These are phyloP conservation scores for Leishmania lainsoni DNA, from an alignment of 208 protist genomes.

Conservation along the genomic window DNA sequence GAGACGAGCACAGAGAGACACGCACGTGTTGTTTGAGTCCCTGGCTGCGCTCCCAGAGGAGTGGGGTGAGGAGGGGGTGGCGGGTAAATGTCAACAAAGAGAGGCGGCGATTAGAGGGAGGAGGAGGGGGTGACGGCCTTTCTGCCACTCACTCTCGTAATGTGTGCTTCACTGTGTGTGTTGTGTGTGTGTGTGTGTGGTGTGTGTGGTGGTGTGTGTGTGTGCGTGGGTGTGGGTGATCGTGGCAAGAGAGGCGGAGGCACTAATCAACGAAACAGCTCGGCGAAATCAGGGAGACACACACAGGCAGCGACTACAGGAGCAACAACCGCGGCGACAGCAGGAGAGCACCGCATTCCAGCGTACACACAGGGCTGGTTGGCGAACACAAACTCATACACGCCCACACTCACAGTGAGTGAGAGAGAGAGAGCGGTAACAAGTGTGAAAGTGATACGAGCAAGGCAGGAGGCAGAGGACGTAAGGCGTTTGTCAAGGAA, in stretches of 20 bases:
- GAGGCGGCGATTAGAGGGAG: neutral
- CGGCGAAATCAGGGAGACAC: neutral
- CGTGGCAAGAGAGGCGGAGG: neutral
- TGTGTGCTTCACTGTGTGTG: neutral
- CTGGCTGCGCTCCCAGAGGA: neutral
- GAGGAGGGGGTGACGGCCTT: neutral
- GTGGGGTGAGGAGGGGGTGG: neutral
- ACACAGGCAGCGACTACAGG: neutral
- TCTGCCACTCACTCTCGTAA: neutral
- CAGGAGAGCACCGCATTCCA: neutral
- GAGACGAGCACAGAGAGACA: neutral
- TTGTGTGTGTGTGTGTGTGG: neutral
- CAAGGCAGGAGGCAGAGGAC: neutral
- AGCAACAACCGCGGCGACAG: neutral
- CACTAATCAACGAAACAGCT: no score
- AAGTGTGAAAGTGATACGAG: no score
- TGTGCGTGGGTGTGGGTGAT: neutral
- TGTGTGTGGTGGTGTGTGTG: slow-evolving; percentile 10
- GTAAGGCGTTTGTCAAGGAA: neutral
- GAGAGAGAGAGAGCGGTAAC: neutral
- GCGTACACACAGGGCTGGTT: neutral
- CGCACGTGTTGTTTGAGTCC: neutral
- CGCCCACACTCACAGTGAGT: neutral
- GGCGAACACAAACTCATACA: neutral
- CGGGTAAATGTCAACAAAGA: neutral